These are phyloP conservation scores for Aspergillus puulaauensis DNA, from an alignment of 2,329 filamentous ascomycete species.

Conservation along the genomic window DNA sequence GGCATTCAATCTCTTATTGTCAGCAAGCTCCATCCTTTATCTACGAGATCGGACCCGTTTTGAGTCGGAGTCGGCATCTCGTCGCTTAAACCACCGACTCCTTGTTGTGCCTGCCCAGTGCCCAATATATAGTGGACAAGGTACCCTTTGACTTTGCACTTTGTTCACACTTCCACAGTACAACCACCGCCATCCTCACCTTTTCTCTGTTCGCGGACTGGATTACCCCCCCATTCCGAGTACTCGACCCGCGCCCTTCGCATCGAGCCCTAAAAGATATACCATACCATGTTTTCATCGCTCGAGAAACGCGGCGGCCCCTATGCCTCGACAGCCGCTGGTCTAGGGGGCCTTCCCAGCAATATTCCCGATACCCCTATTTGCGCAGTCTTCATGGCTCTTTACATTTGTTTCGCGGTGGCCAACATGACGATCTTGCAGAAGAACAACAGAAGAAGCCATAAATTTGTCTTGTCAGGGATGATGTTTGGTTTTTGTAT, in stretches of 20 bases:
- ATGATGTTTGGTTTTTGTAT: conserved; percentile 52
- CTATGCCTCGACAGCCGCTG: conserved; percentile 32
- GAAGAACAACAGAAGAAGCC: conserved; percentile 40
- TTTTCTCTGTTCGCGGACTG: background rate
- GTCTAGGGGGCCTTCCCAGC: conserved; percentile 52
- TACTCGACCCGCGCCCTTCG: background rate
- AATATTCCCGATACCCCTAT: conserved; percentile 63
- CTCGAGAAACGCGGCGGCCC: conserved; percentile 22
- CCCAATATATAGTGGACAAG: background rate
- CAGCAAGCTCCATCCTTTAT: background rate
- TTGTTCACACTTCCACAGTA: background rate
- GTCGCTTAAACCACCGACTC: background rate
- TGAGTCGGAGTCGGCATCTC: background rate
- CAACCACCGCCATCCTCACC: background rate
- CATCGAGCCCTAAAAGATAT: background rate
- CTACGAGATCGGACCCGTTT: background rate
- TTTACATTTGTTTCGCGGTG: conserved; percentile 44
- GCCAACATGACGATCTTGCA: conserved; percentile 48
- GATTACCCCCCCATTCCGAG: background rate
- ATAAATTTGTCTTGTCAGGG: conserved; percentile 52
- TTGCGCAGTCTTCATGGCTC: conserved; percentile 59
- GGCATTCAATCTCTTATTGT: background rate
- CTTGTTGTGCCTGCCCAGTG: background rate
- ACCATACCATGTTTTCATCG: background rate
- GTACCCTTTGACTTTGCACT: background rate